Base-by-base conservation (phyloP, 306 rosid genomes). In the Pueraria montana region DNA sequence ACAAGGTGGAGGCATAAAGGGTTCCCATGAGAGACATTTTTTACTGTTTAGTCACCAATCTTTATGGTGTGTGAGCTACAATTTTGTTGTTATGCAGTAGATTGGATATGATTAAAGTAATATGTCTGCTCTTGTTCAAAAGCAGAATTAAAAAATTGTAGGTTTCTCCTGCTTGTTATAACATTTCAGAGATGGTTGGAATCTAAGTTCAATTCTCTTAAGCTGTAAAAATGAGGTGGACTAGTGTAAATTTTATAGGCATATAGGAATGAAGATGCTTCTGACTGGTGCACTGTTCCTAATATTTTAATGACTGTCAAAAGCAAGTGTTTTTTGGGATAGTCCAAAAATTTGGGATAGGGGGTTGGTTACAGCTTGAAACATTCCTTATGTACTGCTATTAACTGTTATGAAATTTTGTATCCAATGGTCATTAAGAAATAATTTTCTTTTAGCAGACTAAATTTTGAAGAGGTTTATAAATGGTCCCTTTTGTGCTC, bases 31-130 rank as follows among this genome's bases (percentile, higher is more conserved):
- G 40, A 43, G 72, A 71, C 34, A n/a, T 50, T 38, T 66, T 38
- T 20, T 23, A 74, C 55, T 38, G 63, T 50, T 43, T 64, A 17
- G 56, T 24, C n/a, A 6, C 13, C 8, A 4, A 20, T 55, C 40
- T 27, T 42, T 5, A 30, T 40, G 74, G 27, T 50, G 14, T 63
- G 20, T 62, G 45, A 48, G 32, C 17, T 48, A 24, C 38, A 52
- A n/a, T 82, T 74, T 74, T 64, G 30, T 52, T 64, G 43, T 5
- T 49, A 11, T 72, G 68, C 24, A 49, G 73, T 46, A 14, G 58
- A 42, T 64, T 74, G 0, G 26, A 24, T 50, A 66, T 63, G 32
- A 48, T 61, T 11, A 16, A 20, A 43, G 23, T 12, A 66, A 36
- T 66, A 17, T 43, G 26, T 58, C 50, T 56, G 48, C 72, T 58